Base-by-base conservation (phyloP, 768 basidiomycete genomes). In the Cantharellus anzutake region DNA sequence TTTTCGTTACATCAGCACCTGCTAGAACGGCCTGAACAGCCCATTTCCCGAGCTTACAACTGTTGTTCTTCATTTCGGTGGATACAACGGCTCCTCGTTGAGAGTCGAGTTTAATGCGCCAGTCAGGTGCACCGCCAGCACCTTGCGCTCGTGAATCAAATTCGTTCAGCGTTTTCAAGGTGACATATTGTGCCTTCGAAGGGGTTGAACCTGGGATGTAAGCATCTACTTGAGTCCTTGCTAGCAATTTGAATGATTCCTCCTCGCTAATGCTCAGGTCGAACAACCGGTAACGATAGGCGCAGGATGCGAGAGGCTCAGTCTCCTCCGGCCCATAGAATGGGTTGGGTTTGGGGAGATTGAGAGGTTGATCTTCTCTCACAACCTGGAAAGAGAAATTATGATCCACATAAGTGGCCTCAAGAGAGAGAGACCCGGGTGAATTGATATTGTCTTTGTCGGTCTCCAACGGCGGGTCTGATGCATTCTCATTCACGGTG, bases 61-160 rank as follows among this genome's bases (percentile, higher is more conserved):
- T 88, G 74, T 99, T 99, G 73, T 99, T 99, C 76, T 98, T 99
- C 96, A 98, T 98, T 76, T 99, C 96, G 35, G 90, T 93, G 41
- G 96, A 91, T 61, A 98, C 92, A 50, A 99, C 94, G 2, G 96
- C 96, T 63, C 96, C 96, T 51, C 92, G 81, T 71, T 97, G 92
- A 3, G 86, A 83, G 71, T 99, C 96, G 50, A 99, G 74, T 72
- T 94, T 94, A n/a, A 86, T 80, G 41, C 93, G 81, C 96, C 96
- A 99, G 71, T 99, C 96, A n/a, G 92, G 88, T 16, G 94, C 92
- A 56, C 92, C 91, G 37, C 92, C 94, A 0, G 87, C 83, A 34
- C 94, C 93, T 64, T 81, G 80, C 2, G 91, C 79, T 57, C 90
- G 80, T 34, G 91, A 78, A 70, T 98, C 94, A 70, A 96, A 98